phyloP scores from a whole-genome alignment of 208 protist species.

The Leishmania martiniquensis region DNA sequence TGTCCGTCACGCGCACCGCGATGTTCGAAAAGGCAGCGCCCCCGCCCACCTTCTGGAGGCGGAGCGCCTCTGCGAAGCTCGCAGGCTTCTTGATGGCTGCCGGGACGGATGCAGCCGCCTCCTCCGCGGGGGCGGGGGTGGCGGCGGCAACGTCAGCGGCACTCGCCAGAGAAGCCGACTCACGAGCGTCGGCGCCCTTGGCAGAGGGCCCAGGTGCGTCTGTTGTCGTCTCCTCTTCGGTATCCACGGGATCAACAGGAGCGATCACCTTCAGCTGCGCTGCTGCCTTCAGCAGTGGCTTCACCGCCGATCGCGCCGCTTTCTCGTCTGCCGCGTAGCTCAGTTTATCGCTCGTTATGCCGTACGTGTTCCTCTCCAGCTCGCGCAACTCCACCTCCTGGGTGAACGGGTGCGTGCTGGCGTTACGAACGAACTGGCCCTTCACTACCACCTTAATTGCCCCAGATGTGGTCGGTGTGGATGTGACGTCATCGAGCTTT shows the following conservation, averaged over 20 bases:
- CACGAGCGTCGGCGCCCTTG: conserved; percentile 1
- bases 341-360: conserved; percentile 57
- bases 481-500: conserved; percentile 39
- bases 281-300: conserved; percentile 10
- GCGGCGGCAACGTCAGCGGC: background rate
- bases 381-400: conserved; percentile 73
- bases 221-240: background rate
- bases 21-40: conserved; percentile 24
- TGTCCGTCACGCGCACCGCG: conserved; percentile 26
- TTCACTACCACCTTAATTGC: conserved; percentile 44
- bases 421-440: conserved; percentile 26
- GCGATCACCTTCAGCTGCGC: background rate
- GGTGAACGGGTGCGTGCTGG: conserved; percentile 42
- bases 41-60: conserved; percentile 31
- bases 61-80: conserved; percentile 57
- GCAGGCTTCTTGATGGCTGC: conserved; percentile 37
- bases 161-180: background rate
- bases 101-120: background rate
- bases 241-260: background rate
- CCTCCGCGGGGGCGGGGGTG: background rate
- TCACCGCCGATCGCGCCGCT: conserved; percentile 8
- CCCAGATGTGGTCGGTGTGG: conserved; percentile 32
- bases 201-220: background rate
- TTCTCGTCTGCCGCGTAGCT: conserved; percentile 19
- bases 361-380: conserved; percentile 46